Evolutionary conservation across 1,139 yeast species (phyloP).

Genomic region (Hemisphaericaspora lyxosophila): DNA sequence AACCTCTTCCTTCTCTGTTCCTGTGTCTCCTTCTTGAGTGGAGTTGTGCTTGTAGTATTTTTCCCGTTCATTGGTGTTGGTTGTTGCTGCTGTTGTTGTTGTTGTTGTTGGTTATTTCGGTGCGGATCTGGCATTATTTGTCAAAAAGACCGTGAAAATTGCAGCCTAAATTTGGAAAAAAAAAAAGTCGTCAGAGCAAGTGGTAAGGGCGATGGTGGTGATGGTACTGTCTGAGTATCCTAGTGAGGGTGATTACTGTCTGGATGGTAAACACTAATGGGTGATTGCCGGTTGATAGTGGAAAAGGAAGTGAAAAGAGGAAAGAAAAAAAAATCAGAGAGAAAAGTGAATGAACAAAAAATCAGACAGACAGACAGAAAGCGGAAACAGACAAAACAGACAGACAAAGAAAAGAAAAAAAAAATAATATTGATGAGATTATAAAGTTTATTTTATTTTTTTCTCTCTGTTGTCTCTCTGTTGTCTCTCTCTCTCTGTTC

Average conservation of each 20-base stretch:
- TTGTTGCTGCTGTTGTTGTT: conserved; percentile 1
- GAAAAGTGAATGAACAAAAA: neutral
- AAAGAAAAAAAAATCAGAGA: neutral
- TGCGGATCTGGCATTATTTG: conserved; percentile 8
- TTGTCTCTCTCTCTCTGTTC: too few species aligned
- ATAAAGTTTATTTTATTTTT: too few species aligned
- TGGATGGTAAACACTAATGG: too few species aligned
- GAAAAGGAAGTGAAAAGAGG: conserved; percentile 4
- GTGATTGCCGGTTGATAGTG: too few species aligned
- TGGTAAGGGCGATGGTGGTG: too few species aligned
- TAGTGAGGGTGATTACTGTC: too few species aligned
- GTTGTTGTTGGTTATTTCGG: conserved; percentile 5
- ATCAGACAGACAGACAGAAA: neutral
- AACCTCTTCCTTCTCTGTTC: conserved; percentile 47
- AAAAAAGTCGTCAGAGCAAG: too few species aligned
- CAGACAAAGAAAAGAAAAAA: too few species aligned
- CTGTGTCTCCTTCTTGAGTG: conserved; percentile 26
- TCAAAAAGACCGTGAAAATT: conserved; percentile 1
- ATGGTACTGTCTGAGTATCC: too few species aligned
- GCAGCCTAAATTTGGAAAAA: too few species aligned
- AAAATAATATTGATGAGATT: neutral
- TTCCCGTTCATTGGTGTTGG: neutral
- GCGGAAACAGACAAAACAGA: too few species aligned
- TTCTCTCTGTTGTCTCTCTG: neutral
- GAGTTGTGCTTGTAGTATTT: neutral